phyloP scores from a whole-genome alignment of 345 rosid genomes.

The Abelmoschus esculentus region DNA sequence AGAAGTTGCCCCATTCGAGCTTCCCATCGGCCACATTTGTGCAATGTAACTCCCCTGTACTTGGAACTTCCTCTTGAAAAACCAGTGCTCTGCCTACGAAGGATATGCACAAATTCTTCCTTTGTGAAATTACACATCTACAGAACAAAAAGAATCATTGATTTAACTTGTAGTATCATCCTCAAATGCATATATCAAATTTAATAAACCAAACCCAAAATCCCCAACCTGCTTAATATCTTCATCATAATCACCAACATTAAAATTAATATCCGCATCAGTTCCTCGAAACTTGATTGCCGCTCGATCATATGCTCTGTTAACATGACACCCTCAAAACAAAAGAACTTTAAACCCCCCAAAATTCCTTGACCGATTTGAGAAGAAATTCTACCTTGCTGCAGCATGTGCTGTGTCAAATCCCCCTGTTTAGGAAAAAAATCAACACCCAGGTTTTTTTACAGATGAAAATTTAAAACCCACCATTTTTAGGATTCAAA shows the following conservation, averaged over 20 bases:
- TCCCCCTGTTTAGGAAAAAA: slow-evolving; percentile 43
- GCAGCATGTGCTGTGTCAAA: slow-evolving; percentile 88
- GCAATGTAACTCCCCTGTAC: slow-evolving; percentile 67
- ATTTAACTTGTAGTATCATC: background rate
- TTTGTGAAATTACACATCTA: slow-evolving; percentile 56
- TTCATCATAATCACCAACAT: slow-evolving; percentile 50
- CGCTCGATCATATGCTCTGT: slow-evolving; percentile 84
- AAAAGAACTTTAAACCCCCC: background rate
- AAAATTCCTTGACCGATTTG: background rate
- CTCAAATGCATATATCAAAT: background rate
- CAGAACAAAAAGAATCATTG: background rate
- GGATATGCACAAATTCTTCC: slow-evolving; percentile 67
- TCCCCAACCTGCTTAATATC: slow-evolving; percentile 53
- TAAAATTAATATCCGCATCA: slow-evolving; percentile 78
- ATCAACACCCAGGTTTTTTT: background rate
- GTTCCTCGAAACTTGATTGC: slow-evolving; percentile 76
- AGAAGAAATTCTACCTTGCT: slow-evolving; percentile 47
- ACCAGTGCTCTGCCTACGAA: slow-evolving; percentile 74
- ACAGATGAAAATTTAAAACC: background rate
- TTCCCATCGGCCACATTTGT: slow-evolving; percentile 76
- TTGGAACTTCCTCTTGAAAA: slow-evolving; percentile 67
- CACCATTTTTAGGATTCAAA: background rate
- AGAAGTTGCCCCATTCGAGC: slow-evolving; percentile 79
- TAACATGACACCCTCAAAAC: background rate
- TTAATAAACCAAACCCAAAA: background rate